Evolutionary conservation across 441 rosid genomes (phyloP).

Genomic region (Erodium moschatum): DNA sequence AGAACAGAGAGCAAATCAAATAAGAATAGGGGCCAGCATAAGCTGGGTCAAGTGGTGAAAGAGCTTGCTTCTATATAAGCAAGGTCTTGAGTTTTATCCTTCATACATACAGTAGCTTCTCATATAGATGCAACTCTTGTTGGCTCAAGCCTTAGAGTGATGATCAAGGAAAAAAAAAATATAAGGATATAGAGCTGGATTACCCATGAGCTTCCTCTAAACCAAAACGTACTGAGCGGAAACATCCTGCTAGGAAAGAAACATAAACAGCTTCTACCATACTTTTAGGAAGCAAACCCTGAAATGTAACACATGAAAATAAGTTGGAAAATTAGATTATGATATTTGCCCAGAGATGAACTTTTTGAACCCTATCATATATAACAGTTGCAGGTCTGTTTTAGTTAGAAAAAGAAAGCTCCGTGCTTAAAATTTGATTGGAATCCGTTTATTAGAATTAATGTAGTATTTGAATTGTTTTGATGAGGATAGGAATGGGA

Average conservation of each 20-base stretch:
- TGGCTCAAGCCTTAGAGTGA: no score
- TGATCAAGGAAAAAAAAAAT: no score
- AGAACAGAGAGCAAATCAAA: conserved; percentile 18
- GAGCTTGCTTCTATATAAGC: no score
- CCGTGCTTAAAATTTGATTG: conserved; percentile 3
- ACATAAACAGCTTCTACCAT: conserved; percentile 71
- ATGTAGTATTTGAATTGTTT: background rate
- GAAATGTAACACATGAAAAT: conserved; percentile 16
- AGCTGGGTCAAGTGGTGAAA: no score
- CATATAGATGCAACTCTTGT: no score
- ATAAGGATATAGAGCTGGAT: conserved; percentile 15
- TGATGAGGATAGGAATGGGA: conserved; percentile 1
- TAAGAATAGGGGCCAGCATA: background rate
- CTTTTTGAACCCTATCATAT: background rate
- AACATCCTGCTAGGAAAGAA: conserved; percentile 87
- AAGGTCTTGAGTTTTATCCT: no score
- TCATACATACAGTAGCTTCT: no score
- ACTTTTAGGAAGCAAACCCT: conserved; percentile 62
- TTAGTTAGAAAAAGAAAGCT: background rate
- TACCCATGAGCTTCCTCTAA: conserved; percentile 96
- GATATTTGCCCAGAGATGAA: background rate
- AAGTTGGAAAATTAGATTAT: background rate
- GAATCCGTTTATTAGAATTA: background rate
- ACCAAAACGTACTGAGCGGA: conserved; percentile 89
- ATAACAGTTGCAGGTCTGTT: background rate